Evolutionary conservation across 1,139 yeast species (phyloP).

Genomic region (Diutina pseudorugosa): DNA sequence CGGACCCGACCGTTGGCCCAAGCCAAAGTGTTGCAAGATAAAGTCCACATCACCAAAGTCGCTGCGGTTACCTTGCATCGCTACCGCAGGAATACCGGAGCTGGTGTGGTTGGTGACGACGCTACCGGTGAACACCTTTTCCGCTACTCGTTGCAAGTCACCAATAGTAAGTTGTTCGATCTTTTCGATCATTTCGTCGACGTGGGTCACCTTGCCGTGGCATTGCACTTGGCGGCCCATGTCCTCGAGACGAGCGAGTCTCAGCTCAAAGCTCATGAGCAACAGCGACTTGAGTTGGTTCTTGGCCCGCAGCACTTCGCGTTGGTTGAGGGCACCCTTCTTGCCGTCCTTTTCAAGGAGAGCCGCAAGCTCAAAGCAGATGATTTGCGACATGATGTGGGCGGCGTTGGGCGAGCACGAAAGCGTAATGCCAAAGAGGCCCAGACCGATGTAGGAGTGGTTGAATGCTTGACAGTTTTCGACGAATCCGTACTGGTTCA

Average conservation of each 20-base stretch:
- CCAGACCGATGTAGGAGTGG: constrained; percentile 84
- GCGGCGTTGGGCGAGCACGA: constrained; percentile 84
- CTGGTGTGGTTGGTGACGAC: constrained; percentile 36
- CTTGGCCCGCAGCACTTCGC: constrained; percentile 79
- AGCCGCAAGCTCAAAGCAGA: constrained; percentile 62
- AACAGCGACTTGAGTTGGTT: constrained; percentile 84
- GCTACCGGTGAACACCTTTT: constrained; percentile 60
- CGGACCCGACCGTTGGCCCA: constrained; percentile 36
- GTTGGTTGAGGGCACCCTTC: constrained; percentile 46
- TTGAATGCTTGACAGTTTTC: constrained; percentile 85
- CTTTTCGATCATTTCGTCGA: constrained; percentile 70
- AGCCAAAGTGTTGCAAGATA: constrained; percentile 57
- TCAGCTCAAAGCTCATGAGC: constrained; percentile 86
- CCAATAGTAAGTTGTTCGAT: constrained; percentile 54
- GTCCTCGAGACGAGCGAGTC: constrained; percentile 85
- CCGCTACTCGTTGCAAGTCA: constrained; percentile 68
- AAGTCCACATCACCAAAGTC: constrained; percentile 73
- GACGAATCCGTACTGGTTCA: constrained; percentile 83
- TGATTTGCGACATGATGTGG: constrained; percentile 66
- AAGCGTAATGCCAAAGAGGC: constrained; percentile 81
- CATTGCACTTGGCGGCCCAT: constrained; percentile 90
- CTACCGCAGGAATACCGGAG: constrained; percentile 64
- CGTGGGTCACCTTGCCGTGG: constrained; percentile 67
- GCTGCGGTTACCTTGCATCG: constrained; percentile 80
- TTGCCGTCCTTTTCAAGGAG: constrained; percentile 44